Conservation (phyloP, 345 rosid genomes). For the Dipteronia dyeriana region DNA sequence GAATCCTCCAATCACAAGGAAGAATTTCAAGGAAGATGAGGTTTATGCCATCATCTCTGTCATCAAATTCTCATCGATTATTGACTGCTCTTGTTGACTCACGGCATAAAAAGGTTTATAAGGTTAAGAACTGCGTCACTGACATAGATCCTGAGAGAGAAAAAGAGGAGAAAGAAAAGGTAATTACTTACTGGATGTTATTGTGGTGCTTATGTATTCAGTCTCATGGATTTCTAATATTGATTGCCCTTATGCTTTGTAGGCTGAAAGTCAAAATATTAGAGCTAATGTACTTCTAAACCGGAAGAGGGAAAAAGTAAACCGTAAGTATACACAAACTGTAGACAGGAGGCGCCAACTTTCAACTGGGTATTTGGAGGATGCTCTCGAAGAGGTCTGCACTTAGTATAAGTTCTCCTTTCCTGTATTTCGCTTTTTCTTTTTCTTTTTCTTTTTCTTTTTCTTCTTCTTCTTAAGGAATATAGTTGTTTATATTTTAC, state of each 20-base stretch:
- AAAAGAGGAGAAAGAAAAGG: slow-evolving; percentile 97
- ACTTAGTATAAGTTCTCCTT: slow-evolving; percentile 7
- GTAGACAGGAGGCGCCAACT: slow-evolving; percentile 75
- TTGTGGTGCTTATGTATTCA: not conserved
- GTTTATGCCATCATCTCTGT: slow-evolving; percentile 90
- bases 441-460: slow-evolving; percentile 10
- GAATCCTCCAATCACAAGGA: slow-evolving; percentile 99
- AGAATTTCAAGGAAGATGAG: slow-evolving; percentile 89
- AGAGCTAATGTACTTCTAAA: slow-evolving; percentile 86
- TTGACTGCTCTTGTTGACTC: slow-evolving; percentile 97
- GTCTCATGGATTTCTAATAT: slow-evolving; percentile 10
- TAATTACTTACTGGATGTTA: slow-evolving; percentile 31
- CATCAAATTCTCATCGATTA: slow-evolving; percentile 88
- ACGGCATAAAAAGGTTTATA: slow-evolving; percentile 78
- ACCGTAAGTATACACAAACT: slow-evolving; percentile 74
- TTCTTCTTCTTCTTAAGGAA: not conserved
- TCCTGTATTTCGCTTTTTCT: not conserved
- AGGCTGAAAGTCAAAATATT: slow-evolving; percentile 93
- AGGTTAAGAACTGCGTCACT: slow-evolving; percentile 94
- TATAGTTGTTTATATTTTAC: slow-evolving; percentile 5
- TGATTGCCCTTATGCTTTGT: slow-evolving; percentile 27
- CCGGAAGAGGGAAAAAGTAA: slow-evolving; percentile 88
- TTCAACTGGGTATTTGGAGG: slow-evolving; percentile 92
- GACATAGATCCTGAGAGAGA: slow-evolving; percentile 99
- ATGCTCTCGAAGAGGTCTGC: slow-evolving; percentile 93